Conservation (phyloP, 495 filamentous ascomycete genomes). For the Collariella sp. region DNA sequence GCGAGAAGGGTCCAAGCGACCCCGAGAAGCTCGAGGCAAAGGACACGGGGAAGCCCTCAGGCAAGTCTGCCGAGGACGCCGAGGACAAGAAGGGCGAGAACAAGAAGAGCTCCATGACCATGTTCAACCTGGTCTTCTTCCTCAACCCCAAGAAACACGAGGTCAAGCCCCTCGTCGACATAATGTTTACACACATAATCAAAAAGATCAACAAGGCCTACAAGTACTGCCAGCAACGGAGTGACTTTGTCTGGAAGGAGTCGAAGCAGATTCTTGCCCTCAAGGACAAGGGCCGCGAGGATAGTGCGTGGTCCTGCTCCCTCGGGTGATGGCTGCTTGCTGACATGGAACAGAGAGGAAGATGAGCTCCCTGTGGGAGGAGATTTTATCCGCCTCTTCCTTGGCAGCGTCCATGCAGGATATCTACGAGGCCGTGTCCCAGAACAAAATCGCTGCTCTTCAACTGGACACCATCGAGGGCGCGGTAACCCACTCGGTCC, state of each 20-base stretch:
- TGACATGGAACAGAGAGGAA: conserved; percentile 32
- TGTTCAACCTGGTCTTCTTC: conserved; percentile 96
- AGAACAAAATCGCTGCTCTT: conserved; percentile 64
- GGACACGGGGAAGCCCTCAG: conserved; percentile 30
- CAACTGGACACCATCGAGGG: conserved; percentile 42
- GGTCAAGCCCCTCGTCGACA: conserved; percentile 60
- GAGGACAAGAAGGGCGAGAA: too few species aligned
- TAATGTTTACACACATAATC: conserved; percentile 80
- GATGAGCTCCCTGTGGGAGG: conserved; percentile 52
- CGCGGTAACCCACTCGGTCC: conserved; percentile 60
- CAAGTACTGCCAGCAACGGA: conserved; percentile 81
- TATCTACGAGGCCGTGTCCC: conserved; percentile 70
- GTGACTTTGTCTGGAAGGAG: conserved; percentile 81
- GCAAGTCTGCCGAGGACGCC: conserved; percentile 36
- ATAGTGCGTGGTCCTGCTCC: conserved; percentile 44
- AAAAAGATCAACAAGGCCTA: conserved; percentile 84
- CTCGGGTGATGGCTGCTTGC: not conserved
- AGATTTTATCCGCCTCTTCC: conserved; percentile 67
- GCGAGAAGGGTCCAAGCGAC: conserved; percentile 17
- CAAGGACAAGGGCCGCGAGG: conserved; percentile 70
- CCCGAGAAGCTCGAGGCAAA: conserved; percentile 31
- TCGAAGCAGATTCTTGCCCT: conserved; percentile 65
- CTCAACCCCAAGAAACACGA: conserved; percentile 70
- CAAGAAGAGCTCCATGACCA: conserved; percentile 63
- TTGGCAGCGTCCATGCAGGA: conserved; percentile 76